Conservation (phyloP, 2,329 filamentous ascomycete species). For the Cryphonectria japonica region DNA sequence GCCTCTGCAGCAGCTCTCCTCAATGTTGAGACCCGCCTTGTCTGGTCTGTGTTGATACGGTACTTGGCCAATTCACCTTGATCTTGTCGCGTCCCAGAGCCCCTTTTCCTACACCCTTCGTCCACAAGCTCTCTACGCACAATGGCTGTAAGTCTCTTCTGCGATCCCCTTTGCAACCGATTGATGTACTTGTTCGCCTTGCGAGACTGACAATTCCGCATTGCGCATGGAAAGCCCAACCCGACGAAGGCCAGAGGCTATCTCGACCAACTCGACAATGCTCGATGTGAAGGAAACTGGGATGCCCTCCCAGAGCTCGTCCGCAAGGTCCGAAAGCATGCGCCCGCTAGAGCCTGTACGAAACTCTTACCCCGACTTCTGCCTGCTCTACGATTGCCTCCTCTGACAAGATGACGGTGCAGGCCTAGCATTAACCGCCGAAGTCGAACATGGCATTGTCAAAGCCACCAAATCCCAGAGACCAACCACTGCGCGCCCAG, state of each 20-base stretch:
- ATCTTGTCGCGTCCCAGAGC: conserved; percentile 3
- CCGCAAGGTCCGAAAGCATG: conserved; percentile 93
- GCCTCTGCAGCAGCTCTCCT: background rate
- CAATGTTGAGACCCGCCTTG: background rate
- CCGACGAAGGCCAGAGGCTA: conserved; percentile 82
- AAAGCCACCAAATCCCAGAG: conserved; percentile 52
- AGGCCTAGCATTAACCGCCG: conserved; percentile 73
- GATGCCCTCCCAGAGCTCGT: conserved; percentile 83
- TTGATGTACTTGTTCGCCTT: conserved; percentile 3
- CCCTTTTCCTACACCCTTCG: conserved; percentile 1
- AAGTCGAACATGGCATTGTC: conserved; percentile 68
- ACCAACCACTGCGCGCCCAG: conserved; percentile 41
- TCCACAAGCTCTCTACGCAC: conserved; percentile 4
- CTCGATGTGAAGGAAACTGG: conserved; percentile 89
- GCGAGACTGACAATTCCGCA: background rate
- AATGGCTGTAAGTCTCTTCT: conserved; percentile 20
- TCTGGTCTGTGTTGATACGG: background rate
- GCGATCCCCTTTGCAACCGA: background rate
- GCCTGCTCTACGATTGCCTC: conserved; percentile 25
- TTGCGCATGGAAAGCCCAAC: conserved; percentile 29
- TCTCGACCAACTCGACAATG: conserved; percentile 79
- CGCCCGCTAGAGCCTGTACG: conserved; percentile 82
- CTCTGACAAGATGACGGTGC: conserved; percentile 30
- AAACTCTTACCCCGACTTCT: conserved; percentile 28
- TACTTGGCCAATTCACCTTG: conserved; percentile 8